A percentile compares a stretch with the other conserved stretches of the same genome.
Evolutionary conservation across 2,329 filamentous ascomycete species (phyloP).

Genomic region (Myriosclerotinia scirpicola): DNA sequence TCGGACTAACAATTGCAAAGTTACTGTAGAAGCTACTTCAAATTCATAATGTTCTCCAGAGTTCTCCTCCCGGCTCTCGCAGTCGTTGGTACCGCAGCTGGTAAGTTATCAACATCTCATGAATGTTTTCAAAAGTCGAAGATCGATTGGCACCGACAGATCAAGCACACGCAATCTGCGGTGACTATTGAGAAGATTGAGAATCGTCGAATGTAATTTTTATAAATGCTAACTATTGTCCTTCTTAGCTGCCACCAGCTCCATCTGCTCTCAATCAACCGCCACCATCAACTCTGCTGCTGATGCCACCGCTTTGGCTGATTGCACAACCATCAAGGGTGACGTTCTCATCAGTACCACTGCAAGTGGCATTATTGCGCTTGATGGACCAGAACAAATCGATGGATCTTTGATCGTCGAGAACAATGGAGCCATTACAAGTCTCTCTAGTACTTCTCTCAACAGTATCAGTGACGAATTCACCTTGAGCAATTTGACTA

Average conservation of each 20-base stretch:
- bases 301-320: conserved; percentile 36
- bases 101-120: conserved; percentile 12
- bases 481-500: conserved; percentile 64
- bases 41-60: conserved; percentile 22
- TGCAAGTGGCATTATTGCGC: conserved; percentile 46
- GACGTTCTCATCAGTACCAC: conserved; percentile 41
- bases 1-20: conserved; percentile 18
- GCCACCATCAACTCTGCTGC: conserved; percentile 39
- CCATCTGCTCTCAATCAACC: conserved; percentile 37
- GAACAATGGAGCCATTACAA: conserved; percentile 64
- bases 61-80: conserved; percentile 22
- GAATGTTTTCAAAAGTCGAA: not conserved
- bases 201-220: not conserved
- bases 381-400: conserved; percentile 61
- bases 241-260: conserved; percentile 10
- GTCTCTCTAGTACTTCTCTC: conserved; percentile 62
- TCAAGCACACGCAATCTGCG: not conserved
- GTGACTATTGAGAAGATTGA: not conserved
- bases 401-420: conserved; percentile 56
- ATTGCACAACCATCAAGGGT: conserved; percentile 39
- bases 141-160: not conserved
- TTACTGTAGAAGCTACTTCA: conserved; percentile 22
- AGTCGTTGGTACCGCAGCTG: conserved; percentile 20
- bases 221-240: not conserved
- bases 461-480: conserved; percentile 68